These are phyloP conservation scores for Trichoderma asperelloides DNA, from an alignment of 495 filamentous ascomycete species.

Conservation along the genomic window DNA sequence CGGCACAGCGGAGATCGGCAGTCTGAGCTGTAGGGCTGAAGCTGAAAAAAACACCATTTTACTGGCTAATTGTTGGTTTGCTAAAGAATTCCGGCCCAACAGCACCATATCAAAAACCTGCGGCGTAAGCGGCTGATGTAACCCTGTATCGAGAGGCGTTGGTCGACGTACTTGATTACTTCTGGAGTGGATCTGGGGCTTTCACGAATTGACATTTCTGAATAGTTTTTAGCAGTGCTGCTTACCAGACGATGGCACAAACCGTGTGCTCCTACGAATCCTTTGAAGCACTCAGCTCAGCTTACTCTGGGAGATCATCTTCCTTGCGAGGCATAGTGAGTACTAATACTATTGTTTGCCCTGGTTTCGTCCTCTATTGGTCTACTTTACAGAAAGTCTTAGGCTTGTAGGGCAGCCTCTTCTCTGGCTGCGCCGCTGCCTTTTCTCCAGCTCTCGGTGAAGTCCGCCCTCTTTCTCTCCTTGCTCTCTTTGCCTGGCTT, in stretches of 20 bases:
- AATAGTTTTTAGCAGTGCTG: too few species aligned
- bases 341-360: not conserved
- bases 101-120: too few species aligned
- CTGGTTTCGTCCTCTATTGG: not conserved
- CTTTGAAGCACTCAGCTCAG: too few species aligned
- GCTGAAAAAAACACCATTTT: not conserved
- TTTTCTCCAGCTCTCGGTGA: slow-evolving; percentile 45
- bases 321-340: too few species aligned
- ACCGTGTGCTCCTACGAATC: too few species aligned
- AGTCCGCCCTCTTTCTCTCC: slow-evolving; percentile 35
- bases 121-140: too few species aligned
- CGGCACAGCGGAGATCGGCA: slow-evolving; percentile 5
- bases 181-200: too few species aligned
- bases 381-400: not conserved
- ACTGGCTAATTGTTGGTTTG: not conserved
- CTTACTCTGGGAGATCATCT: too few species aligned
- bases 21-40: slow-evolving; percentile 1
- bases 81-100: not conserved
- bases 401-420: slow-evolving; percentile 34
- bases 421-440: slow-evolving; percentile 45
- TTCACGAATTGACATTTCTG: too few species aligned
- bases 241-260: too few species aligned
- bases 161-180: too few species aligned
- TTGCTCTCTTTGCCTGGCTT: slow-evolving; percentile 44
- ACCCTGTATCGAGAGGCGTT: too few species aligned